phyloP scores from a whole-genome alignment of 2,329 filamentous ascomycete genomes.

The Fusarium pseudonygamai region DNA sequence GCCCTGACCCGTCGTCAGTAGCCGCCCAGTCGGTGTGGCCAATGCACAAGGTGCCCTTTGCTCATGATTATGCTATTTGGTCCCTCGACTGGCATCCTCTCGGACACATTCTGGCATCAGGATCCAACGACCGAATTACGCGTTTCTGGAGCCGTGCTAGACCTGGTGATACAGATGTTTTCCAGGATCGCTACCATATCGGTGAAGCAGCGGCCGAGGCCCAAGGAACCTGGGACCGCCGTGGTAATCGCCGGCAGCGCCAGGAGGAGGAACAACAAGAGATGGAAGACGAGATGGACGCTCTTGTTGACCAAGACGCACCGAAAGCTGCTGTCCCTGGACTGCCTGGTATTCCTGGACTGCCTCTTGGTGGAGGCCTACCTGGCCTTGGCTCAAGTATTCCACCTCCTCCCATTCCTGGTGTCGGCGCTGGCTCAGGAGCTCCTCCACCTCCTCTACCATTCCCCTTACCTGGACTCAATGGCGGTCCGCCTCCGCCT shows the following conservation, averaged over 20 bases:
- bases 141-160: slow-evolving; percentile 94
- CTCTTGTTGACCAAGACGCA: slow-evolving; percentile 89
- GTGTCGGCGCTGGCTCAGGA: slow-evolving; percentile 55
- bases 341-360: slow-evolving; percentile 67
- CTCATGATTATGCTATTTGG: slow-evolving; percentile 97
- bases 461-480: slow-evolving; percentile 61
- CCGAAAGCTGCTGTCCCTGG: slow-evolving; percentile 53
- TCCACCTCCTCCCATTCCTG: slow-evolving; percentile 59
- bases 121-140: slow-evolving; percentile 95
- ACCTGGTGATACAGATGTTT: slow-evolving; percentile 84
- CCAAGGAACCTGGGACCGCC: slow-evolving; percentile 91
- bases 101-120: slow-evolving; percentile 93
- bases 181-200: slow-evolving; percentile 94
- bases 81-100: slow-evolving; percentile 97
- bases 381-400: slow-evolving; percentile 56
- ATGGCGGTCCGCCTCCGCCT: slow-evolving; percentile 56
- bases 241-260: slow-evolving; percentile 78
- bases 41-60: slow-evolving; percentile 85
- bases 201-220: slow-evolving; percentile 93
- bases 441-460: slow-evolving; percentile 61
- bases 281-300: slow-evolving; percentile 91
- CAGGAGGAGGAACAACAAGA: slow-evolving; percentile 96
- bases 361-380: slow-evolving; percentile 56
- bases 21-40: slow-evolving; percentile 92
- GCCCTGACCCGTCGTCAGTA: slow-evolving; percentile 78